Conservation (phyloP, 768 basidiomycete genomes). For the Suillus subalutaceus region DNA sequence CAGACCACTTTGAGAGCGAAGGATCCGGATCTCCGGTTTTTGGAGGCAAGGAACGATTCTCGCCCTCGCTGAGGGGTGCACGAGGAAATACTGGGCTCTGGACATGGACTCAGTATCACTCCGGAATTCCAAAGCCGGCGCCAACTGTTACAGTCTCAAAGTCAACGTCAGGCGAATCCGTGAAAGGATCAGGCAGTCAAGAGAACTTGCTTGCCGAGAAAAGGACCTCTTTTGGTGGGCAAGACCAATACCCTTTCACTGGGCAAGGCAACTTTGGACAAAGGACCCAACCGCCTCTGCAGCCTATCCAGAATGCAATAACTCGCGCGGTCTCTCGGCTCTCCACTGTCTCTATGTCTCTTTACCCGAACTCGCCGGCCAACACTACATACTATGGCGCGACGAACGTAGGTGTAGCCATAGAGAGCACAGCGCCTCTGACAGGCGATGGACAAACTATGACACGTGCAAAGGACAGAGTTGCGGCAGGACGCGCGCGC, state of each 20-base stretch:
- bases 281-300: slow-evolving; percentile 35
- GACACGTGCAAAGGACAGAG: slow-evolving; percentile 39
- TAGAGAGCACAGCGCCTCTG: slow-evolving; percentile 36
- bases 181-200: slow-evolving; percentile 10
- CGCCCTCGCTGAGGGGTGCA: slow-evolving; percentile 37
- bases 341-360: slow-evolving; percentile 47
- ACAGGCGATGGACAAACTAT: slow-evolving; percentile 45
- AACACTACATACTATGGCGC: slow-evolving; percentile 27
- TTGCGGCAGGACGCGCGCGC: slow-evolving; percentile 21
- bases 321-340: slow-evolving; percentile 44
- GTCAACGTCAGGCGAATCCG: slow-evolving; percentile 22
- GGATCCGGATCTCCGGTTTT: slow-evolving; percentile 72
- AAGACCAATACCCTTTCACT: slow-evolving; percentile 28
- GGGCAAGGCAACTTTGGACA: slow-evolving; percentile 25
- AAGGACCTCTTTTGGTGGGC: slow-evolving; percentile 17
- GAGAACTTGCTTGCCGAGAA: slow-evolving; percentile 11
- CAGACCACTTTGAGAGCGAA: slow-evolving; percentile 43
- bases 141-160: slow-evolving; percentile 27
- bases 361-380: slow-evolving; percentile 50
- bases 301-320: slow-evolving; percentile 44
- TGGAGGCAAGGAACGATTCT: slow-evolving; percentile 71
- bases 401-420: slow-evolving; percentile 37
- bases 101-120: slow-evolving; percentile 60
- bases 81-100: slow-evolving; percentile 48
- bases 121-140: slow-evolving; percentile 34